phyloP scores from a whole-genome alignment of 495 filamentous ascomycete genomes.

The Aspergillus ellipticus region DNA sequence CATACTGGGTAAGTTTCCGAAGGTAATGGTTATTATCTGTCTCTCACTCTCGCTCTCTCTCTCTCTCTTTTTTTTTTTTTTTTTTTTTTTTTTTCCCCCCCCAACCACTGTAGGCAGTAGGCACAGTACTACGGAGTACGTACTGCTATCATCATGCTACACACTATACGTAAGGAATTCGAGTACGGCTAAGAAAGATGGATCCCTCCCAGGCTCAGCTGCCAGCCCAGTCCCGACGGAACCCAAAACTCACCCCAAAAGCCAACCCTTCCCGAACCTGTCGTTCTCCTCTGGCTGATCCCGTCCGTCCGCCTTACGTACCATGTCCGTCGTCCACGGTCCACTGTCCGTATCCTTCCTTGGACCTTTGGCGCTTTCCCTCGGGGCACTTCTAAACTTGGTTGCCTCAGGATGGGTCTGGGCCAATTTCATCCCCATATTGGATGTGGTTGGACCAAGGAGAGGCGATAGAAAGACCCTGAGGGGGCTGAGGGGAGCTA shows the following conservation, averaged over 20 bases:
- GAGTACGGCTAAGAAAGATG: too few species aligned
- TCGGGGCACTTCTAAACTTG: neutral
- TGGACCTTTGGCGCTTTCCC: neutral
- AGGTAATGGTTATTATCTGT: too few species aligned
- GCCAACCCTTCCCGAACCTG: neutral
- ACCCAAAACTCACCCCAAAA: neutral
- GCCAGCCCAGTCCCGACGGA: neutral
- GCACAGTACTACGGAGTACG: neutral
- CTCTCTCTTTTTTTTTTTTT: neutral
- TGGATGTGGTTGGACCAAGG: slow-evolving; percentile 9
- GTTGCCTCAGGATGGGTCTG: slow-evolving; percentile 19
- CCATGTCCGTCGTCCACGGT: neutral
- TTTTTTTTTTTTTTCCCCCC: neutral
- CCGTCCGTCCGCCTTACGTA: neutral
- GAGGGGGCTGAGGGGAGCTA: slow-evolving; percentile 2
- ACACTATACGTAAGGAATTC: too few species aligned
- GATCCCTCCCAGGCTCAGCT: too few species aligned
- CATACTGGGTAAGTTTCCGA: too few species aligned
- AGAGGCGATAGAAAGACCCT: neutral
- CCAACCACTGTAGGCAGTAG: neutral
- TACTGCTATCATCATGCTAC: too few species aligned
- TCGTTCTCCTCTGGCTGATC: neutral
- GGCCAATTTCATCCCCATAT: slow-evolving; percentile 4
- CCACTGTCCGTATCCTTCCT: neutral
- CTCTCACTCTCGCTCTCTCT: too few species aligned